These are phyloP conservation scores for Pneumocystis canis DNA, from an alignment of 1,139 yeast species.

Conservation along the genomic window DNA sequence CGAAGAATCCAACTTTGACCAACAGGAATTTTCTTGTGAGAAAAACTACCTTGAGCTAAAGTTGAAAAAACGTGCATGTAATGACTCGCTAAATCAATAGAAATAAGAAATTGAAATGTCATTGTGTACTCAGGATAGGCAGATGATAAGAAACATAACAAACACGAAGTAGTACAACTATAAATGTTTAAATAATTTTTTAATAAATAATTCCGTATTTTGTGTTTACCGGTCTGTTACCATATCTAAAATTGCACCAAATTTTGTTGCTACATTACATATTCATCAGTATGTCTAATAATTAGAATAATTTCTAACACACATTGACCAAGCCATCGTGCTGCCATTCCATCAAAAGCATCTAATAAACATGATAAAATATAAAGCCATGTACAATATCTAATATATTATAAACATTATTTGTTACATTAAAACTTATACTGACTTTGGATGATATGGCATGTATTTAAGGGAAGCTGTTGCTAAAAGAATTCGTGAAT, in stretches of 20 bases:
- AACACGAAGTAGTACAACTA: slow-evolving; percentile 73
- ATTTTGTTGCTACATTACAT: slow-evolving; percentile 39
- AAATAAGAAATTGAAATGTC: slow-evolving; percentile 72
- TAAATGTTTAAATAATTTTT: background rate
- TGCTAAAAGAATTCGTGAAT: slow-evolving; percentile 67
- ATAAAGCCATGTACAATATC: slow-evolving; percentile 46
- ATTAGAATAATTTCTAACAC: background rate
- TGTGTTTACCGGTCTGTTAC: slow-evolving; percentile 66
- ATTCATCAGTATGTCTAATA: background rate
- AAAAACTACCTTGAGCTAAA: slow-evolving; percentile 57
- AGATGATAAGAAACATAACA: slow-evolving; percentile 71
- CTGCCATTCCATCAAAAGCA: slow-evolving; percentile 94
- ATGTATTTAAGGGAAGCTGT: slow-evolving; percentile 63
- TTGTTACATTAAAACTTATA: background rate
- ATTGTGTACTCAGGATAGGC: slow-evolving; percentile 54
- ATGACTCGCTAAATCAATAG: slow-evolving; percentile 85
- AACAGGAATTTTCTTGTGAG: slow-evolving; percentile 73
- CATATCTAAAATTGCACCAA: slow-evolving; percentile 97
- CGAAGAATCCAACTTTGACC: slow-evolving; percentile 58
- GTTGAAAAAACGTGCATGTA: slow-evolving; percentile 98
- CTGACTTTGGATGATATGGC: slow-evolving; percentile 70
- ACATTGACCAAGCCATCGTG: slow-evolving; percentile 69
- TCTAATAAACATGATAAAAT: slow-evolving; percentile 83
- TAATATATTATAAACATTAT: no score
- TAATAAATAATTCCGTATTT: background rate